Percentiles rank a stretch among this genome's conserved stretches.
Evolutionary conservation across 2,329 filamentous ascomycete species (phyloP).

Genomic region (Exophiala oligosperma): DNA sequence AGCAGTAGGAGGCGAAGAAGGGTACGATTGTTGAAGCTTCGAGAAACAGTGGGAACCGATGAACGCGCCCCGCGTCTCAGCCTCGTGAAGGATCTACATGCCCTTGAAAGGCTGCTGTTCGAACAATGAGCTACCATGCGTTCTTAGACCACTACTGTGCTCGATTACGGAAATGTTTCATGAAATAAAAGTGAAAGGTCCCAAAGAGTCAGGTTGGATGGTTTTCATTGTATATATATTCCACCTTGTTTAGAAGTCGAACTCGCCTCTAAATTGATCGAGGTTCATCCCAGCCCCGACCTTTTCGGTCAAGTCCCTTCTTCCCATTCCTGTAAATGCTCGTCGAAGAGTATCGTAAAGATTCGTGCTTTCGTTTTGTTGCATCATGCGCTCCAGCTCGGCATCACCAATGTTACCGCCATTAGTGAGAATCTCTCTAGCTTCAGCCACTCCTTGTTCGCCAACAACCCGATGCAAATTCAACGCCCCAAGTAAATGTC

Average conservation of each 20-base stretch:
- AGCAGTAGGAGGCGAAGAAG: too few relatives aligned
- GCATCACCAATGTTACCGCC: conserved; percentile 61
- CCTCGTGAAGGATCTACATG: too few relatives aligned
- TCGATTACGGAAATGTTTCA: too few relatives aligned
- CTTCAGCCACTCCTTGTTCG: conserved; percentile 77
- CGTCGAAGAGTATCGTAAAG: conserved; percentile 90
- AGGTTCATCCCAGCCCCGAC: conserved; percentile 90
- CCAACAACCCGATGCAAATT: conserved; percentile 96
- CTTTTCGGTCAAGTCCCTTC: conserved; percentile 81
- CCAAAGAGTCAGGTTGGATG: not conserved
- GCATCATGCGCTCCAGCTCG: conserved; percentile 81
- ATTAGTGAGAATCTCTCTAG: conserved; percentile 73
- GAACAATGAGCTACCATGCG: too few relatives aligned
- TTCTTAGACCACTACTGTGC: too few relatives aligned
- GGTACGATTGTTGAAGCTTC: too few relatives aligned
- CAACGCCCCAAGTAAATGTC: conserved; percentile 86
- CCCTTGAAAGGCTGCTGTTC: too few relatives aligned
- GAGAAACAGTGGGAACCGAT: too few relatives aligned
- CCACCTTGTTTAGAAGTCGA: conserved; percentile 66
- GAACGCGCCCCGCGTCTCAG: too few relatives aligned
- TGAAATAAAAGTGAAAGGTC: too few relatives aligned
- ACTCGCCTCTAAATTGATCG: conserved; percentile 81
- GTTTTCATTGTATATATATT: not conserved
- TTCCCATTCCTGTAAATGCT: conserved; percentile 95
- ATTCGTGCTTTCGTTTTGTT: conserved; percentile 95